Conservation (phyloP, 106 monocot species). For the Ottelia alismoides region DNA sequence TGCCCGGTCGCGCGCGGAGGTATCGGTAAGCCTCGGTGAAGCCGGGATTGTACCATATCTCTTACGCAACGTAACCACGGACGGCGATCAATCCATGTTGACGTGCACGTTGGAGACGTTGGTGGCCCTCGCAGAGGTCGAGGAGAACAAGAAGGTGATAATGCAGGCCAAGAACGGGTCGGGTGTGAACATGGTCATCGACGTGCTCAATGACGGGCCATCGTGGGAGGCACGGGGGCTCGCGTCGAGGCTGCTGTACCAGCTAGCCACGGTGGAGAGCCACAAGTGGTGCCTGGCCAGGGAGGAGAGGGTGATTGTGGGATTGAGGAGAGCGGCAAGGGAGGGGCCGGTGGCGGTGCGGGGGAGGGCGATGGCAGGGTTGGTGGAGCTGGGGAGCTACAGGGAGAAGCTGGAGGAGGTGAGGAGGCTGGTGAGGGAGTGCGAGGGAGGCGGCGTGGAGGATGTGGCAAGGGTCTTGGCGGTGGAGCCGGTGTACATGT, state of each 20-base stretch:
- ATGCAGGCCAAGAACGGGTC: constrained; percentile 4
- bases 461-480: too few relatives aligned
- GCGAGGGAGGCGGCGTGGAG: too few relatives aligned
- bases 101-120: neutral
- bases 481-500: too few relatives aligned
- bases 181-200: constrained; percentile 6
- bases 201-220: constrained; percentile 1
- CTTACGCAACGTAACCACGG: neutral
- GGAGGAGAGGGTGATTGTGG: too few relatives aligned
- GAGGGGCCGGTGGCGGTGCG: too few relatives aligned
- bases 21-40: constrained; percentile 2
- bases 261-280: too few relatives aligned
- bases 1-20: neutral
- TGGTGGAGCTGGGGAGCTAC: too few relatives aligned
- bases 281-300: too few relatives aligned
- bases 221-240: constrained; percentile 6
- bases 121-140: neutral
- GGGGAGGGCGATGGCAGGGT: too few relatives aligned
- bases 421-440: too few relatives aligned
- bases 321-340: too few relatives aligned
- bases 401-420: too few relatives aligned
- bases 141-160: constrained; percentile 6
- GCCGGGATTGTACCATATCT: neutral
- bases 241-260: constrained; percentile 4
- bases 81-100: neutral